phyloP scores from a whole-genome alignment of 257 asterid species.

The Fraxinus americana region DNA sequence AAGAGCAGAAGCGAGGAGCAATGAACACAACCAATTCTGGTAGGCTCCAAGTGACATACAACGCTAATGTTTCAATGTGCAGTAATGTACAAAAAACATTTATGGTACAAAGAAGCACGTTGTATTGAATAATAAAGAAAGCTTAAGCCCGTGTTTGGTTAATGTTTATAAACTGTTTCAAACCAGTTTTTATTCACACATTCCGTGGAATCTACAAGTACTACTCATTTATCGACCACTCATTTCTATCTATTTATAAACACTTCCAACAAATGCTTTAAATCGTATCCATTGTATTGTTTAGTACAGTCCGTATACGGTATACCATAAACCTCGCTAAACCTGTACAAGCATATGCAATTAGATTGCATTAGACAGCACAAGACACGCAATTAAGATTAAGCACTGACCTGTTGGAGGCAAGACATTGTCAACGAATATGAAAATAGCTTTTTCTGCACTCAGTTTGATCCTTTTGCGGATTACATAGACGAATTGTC shows the following conservation, averaged over 20 bases:
- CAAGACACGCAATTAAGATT: neutral
- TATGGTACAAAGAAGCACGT: no score
- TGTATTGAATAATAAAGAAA: no score
- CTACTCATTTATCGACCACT: no score
- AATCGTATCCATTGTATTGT: neutral
- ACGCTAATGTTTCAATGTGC: neutral
- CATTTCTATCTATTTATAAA: no score
- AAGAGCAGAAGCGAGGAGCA: neutral
- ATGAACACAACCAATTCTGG: neutral
- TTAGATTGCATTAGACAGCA: neutral
- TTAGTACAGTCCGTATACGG: neutral
- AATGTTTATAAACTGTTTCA: no score
- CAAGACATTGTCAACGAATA: conserved; percentile 41
- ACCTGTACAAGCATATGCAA: neutral
- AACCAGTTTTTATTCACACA: no score
- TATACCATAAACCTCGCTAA: neutral
- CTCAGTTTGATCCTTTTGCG: conserved; percentile 50
- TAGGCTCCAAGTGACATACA: neutral
- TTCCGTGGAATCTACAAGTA: no score
- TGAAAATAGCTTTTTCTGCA: conserved; percentile 49
- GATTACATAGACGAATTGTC: conserved; percentile 51
- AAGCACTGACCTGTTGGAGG: conserved; percentile 46
- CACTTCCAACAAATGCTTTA: no score
- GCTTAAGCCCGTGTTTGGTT: no score
- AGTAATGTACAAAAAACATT: neutral